phyloP scores from a whole-genome alignment of 306 rosid genomes.

The Albizia julibrissin region DNA sequence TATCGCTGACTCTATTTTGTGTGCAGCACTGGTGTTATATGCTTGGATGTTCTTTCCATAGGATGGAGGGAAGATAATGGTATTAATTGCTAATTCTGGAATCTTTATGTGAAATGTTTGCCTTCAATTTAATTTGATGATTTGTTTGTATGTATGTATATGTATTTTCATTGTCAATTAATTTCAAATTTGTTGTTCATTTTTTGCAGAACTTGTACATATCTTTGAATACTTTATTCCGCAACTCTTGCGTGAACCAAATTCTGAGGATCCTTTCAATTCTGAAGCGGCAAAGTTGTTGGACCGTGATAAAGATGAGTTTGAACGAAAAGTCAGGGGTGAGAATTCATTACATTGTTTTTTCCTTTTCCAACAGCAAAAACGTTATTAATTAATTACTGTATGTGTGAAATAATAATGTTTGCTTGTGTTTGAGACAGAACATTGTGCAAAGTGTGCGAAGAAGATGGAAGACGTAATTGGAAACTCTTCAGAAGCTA shows the following conservation, averaged over 20 bases:
- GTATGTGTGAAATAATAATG: too few relatives aligned
- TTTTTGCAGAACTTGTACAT: conserved; percentile 70
- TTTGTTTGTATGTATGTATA: too few relatives aligned
- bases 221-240: conserved; percentile 95
- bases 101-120: not conserved
- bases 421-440: too few relatives aligned
- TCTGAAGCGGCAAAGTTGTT: conserved; percentile 84
- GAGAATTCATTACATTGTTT: too few relatives aligned
- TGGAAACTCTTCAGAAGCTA: not conserved
- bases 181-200: not conserved
- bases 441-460: too few relatives aligned
- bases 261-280: conserved; percentile 84
- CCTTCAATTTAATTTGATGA: not conserved
- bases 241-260: conserved; percentile 88
- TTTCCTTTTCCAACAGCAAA: too few relatives aligned
- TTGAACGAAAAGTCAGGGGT: conserved; percentile 64
- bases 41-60: not conserved
- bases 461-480: too few relatives aligned
- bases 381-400: too few relatives aligned
- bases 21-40: not conserved
- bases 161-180: not conserved
- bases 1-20: not conserved
- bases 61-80: not conserved
- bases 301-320: not conserved
- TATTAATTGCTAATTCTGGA: too few relatives aligned